phyloP scores from a whole-genome alignment of 192 early-diverging fungal genomes.

The Coemansia sp. region DNA sequence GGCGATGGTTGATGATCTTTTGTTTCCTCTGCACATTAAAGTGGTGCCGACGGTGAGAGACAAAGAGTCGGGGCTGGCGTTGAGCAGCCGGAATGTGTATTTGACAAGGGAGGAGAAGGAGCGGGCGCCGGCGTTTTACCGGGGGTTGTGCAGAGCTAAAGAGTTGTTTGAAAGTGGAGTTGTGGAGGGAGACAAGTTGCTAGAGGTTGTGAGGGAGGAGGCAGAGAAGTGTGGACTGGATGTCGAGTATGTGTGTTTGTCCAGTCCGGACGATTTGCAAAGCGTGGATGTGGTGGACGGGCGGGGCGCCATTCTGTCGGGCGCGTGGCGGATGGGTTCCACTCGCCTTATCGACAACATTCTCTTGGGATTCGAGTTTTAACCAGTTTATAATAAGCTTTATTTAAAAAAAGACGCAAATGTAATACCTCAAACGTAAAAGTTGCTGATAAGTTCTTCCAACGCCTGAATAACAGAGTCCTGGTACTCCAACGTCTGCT shows the following conservation, averaged over 20 bases:
- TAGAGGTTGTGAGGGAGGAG: slow-evolving; percentile 45
- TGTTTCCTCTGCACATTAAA: slow-evolving; percentile 72
- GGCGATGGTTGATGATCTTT: slow-evolving; percentile 81
- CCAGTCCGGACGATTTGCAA: slow-evolving; percentile 64
- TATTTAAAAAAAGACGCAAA: neutral
- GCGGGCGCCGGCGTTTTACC: slow-evolving; percentile 72
- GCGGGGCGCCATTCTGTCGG: slow-evolving; percentile 74
- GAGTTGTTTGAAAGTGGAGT: slow-evolving; percentile 48
- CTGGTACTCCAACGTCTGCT: slow-evolving; percentile 53
- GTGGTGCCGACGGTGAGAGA: slow-evolving; percentile 78
- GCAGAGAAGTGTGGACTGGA: slow-evolving; percentile 53
- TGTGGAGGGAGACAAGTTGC: slow-evolving; percentile 43
- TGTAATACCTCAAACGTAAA: slow-evolving; percentile 26
- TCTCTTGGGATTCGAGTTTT: slow-evolving; percentile 63
- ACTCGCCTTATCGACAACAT: slow-evolving; percentile 95
- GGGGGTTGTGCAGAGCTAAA: slow-evolving; percentile 60
- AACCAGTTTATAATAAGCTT: neutral
- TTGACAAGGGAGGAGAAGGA: slow-evolving; percentile 68
- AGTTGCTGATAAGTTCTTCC: slow-evolving; percentile 40
- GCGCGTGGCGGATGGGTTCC: slow-evolving; percentile 81
- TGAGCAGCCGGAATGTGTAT: slow-evolving; percentile 90
- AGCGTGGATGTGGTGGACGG: slow-evolving; percentile 58
- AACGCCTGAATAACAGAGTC: slow-evolving; percentile 48
- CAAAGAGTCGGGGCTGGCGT: slow-evolving; percentile 73
- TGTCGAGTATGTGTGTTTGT: slow-evolving; percentile 86